Base-by-base conservation (phyloP, 345 rosid genomes). In the Pistacia vera region DNA sequence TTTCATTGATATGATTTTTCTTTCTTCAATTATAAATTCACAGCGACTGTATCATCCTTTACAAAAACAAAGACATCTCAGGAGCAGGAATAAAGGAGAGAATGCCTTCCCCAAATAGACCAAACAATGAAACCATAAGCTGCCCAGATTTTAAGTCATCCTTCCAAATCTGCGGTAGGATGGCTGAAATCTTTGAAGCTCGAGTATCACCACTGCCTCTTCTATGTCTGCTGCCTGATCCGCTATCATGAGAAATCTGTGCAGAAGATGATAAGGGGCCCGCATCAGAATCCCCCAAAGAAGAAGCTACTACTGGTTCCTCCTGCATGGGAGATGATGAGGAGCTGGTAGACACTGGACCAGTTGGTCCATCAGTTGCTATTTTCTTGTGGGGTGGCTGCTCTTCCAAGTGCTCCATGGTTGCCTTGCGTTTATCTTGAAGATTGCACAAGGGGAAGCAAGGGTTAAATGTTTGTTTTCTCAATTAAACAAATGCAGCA, bases 41-140 rank as follows among this genome's bases (percentile, higher is more conserved):
- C 72, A 51, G 38, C 28, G 62, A 51, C 25, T 36, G 1, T n/a
- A 57, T 57, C 68, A 60, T 38, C 44, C 64, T 77, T 86, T 75
- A 93, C 59, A 96, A 76, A 83, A 96, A 93, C 66, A 92, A 54
- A 55, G 86, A 85, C 98, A 87, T 82, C 81, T 93, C 97, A 18
- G 97, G 88, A 63, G 89, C 83, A 61, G 99, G 98, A 70, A 93
- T 82, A 79, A 90, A 93, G 66, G 95, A 84, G 36, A 92, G 85
- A 71, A 90, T 84, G 59, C 86, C 79, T 70, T 96, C 97, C 55
- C 98, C 97, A 76, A 89, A 92, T 75, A 86, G 79, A 74, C 93
- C 95, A 66, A 85, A 89, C 56, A 91, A 77, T 52, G 90, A 83
- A 63, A 83, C 90, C 57, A 96, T 77, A 14, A 89, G 85, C 57